A percentile compares a stretch with the other conserved stretches of the same genome.
phyloP scores from a whole-genome alignment of 768 basidiomycete species.

The Auriculariales sp. region DNA sequence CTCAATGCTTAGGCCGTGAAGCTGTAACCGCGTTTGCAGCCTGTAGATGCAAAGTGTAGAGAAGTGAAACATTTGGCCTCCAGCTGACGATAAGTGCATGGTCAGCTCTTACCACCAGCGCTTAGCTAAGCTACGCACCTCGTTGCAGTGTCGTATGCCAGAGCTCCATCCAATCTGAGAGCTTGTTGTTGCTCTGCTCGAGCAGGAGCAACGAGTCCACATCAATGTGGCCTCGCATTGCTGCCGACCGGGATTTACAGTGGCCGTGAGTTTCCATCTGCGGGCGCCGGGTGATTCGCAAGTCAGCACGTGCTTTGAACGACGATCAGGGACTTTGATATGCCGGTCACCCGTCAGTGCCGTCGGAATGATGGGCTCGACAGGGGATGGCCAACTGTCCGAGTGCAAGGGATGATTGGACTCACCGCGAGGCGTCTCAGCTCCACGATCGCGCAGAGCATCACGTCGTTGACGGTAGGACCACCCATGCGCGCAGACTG shows the following conservation, averaged over 20 bases:
- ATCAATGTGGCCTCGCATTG: background rate
- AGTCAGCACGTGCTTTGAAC: background rate
- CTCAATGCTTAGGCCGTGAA: conserved; percentile 75
- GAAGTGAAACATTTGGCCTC: conserved; percentile 61
- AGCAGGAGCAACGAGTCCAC: conserved; percentile 46
- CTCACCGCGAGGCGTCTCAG: conserved; percentile 68
- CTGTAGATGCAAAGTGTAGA: conserved; percentile 65
- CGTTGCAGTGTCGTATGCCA: conserved; percentile 65
- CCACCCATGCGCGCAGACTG: conserved; percentile 23
- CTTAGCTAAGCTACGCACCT: conserved; percentile 27
- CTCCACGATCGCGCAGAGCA: conserved; percentile 63
- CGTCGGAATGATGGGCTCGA: background rate
- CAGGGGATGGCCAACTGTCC: background rate
- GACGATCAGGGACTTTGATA: too few relatives aligned
- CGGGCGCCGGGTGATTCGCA: background rate
- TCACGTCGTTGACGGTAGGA: conserved; percentile 61
- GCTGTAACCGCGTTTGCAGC: conserved; percentile 62
- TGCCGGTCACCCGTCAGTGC: too few relatives aligned
- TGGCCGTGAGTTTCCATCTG: background rate
- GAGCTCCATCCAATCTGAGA: conserved; percentile 54
- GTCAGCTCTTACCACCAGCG: background rate
- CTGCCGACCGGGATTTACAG: background rate
- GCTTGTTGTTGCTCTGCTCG: conserved; percentile 53
- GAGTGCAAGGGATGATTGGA: conserved; percentile 1
- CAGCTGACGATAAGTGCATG: conserved; percentile 27